Percentiles rank a stretch among this genome's conserved stretches.
These are phyloP conservation scores for Peronospora tabacina DNA, from an alignment of 352 stramenopile genomes.

Conservation along the genomic window DNA sequence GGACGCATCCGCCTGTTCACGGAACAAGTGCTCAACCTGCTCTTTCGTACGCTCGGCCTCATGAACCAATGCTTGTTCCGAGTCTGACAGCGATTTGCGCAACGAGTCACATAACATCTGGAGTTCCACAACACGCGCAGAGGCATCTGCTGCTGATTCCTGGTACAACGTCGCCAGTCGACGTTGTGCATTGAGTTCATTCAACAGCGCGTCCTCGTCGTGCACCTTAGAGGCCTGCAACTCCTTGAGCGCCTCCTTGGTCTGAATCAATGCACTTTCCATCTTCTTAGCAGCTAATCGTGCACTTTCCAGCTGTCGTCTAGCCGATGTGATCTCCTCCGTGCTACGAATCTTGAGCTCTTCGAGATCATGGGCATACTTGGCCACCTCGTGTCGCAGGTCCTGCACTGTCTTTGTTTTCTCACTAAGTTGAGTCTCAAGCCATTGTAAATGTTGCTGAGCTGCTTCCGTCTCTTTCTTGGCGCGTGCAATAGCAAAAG, in stretches of 20 bases:
- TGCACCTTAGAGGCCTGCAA: conserved; percentile 50
- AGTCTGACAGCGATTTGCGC: conserved; percentile 46
- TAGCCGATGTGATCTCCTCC: conserved; percentile 41
- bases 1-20: conserved; percentile 48
- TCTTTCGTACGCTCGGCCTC: conserved; percentile 65
- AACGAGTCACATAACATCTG: conserved; percentile 50
- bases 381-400: conserved; percentile 46
- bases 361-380: conserved; percentile 48
- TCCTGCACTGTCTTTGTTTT: conserved; percentile 60
- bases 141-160: conserved; percentile 50
- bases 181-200: conserved; percentile 57
- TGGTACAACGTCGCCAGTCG: conserved; percentile 71
- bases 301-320: conserved; percentile 51
- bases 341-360: conserved; percentile 43
- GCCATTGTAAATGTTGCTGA: conserved; percentile 58
- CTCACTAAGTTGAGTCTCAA: conserved; percentile 53
- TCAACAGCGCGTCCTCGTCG: conserved; percentile 55
- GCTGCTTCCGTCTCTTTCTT: conserved; percentile 44
- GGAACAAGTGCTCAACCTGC: conserved; percentile 68
- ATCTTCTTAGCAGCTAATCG: conserved; percentile 59
- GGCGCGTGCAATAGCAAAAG: conserved; percentile 36
- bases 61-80: conserved; percentile 48
- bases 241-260: conserved; percentile 66
- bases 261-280: conserved; percentile 49
- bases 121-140: conserved; percentile 43